A percentile compares a stretch with the other conserved stretches of the same genome.
These are phyloP conservation scores for Spencermartinsiella ligniputridi DNA, from an alignment of 1,139 yeast genomes.

Conservation along the genomic window DNA sequence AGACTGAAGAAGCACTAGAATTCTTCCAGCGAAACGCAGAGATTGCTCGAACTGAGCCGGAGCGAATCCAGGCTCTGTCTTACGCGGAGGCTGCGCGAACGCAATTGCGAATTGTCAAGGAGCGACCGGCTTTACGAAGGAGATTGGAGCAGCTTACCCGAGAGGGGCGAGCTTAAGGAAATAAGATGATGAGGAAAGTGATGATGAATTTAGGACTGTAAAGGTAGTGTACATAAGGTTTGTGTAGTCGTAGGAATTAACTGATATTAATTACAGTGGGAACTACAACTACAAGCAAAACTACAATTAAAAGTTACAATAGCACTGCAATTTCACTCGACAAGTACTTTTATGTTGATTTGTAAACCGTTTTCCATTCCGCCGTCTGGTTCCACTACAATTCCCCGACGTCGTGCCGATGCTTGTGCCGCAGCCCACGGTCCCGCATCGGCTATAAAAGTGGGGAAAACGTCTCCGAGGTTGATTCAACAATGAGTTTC, in stretches of 20 bases:
- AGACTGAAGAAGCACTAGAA: constrained; percentile 74
- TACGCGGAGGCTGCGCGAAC: constrained; percentile 72
- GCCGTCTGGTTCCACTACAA: no score
- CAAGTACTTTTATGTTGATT: no score
- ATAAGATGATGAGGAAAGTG: neutral
- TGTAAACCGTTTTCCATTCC: no score
- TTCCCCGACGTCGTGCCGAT: no score
- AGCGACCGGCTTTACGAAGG: constrained; percentile 33
- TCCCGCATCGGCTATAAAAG: neutral
- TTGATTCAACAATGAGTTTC: neutral
- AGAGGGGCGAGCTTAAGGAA: constrained; percentile 3
- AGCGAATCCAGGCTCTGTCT: constrained; percentile 86
- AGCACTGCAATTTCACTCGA: no score
- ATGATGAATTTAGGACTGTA: neutral
- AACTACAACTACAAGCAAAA: no score
- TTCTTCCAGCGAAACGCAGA: constrained; percentile 79
- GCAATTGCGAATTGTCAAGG: constrained; percentile 31
- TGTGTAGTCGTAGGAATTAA: no score
- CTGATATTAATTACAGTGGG: no score
- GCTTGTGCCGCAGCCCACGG: neutral
- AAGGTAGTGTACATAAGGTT: neutral
- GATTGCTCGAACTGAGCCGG: constrained; percentile 78
- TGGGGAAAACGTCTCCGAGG: neutral
- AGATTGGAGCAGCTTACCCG: constrained; percentile 25
- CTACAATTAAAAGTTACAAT: no score